phyloP scores from a whole-genome alignment of 768 basidiomycete genomes.

The Pulveroboletus sp. region DNA sequence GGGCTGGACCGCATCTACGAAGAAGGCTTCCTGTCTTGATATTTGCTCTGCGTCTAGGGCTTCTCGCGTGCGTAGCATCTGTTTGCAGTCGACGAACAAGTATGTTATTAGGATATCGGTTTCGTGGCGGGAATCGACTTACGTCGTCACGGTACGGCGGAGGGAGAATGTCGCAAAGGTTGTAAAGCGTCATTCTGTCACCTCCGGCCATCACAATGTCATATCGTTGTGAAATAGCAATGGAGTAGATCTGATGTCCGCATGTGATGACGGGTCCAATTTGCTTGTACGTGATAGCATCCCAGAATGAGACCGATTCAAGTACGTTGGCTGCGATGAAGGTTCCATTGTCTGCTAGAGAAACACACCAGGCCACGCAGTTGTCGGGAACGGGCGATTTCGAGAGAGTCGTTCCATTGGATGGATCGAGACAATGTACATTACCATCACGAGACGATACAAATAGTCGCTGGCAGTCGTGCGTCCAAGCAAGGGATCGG shows the following conservation, averaged over 20 bases:
- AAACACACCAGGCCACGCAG: background rate
- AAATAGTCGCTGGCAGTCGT: background rate
- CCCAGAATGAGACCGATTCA: background rate
- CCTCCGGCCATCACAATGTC: background rate
- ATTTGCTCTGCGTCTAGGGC: too few species aligned
- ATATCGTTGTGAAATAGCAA: background rate
- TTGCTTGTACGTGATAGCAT: background rate
- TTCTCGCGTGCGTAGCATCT: too few species aligned
- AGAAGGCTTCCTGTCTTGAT: too few species aligned
- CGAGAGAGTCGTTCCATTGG: background rate
- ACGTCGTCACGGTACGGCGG: background rate
- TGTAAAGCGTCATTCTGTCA: background rate
- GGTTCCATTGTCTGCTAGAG: background rate
- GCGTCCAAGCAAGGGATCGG: background rate
- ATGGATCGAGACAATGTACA: background rate
- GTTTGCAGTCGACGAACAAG: too few species aligned
- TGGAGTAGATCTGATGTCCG: too few species aligned
- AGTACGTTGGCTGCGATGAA: background rate
- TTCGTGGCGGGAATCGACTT: too few species aligned
- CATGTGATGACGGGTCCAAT: background rate
- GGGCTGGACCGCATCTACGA: too few species aligned
- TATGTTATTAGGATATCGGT: too few species aligned
- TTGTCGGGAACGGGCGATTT: background rate
- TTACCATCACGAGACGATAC: background rate
- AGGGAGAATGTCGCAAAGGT: background rate